Base-by-base conservation (phyloP, 2,329 filamentous ascomycete genomes). In the Scedosporium apiospermum region DNA sequence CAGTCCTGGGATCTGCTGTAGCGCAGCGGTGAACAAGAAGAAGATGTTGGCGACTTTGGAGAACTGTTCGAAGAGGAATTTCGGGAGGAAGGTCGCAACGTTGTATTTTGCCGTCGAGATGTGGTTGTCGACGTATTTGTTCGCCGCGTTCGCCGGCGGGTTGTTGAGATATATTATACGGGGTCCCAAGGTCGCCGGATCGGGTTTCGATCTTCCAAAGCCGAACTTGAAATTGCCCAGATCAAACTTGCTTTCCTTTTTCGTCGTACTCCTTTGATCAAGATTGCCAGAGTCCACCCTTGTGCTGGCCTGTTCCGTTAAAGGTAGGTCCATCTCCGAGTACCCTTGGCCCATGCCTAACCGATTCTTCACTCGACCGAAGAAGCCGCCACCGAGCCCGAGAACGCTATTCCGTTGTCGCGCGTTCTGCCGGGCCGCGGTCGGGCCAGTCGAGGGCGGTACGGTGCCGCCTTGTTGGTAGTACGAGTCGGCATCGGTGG, bases 11-110 rank as follows among this genome's bases (percentile, higher is more conserved):
- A 99, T 96, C 74, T 99, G 95, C 78, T 99, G 95, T 57, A 99
- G 79, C 49, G 86, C 88, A 16, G 95, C 93, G 44, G 95, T 99
- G 75, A 99, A 98, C 73, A 99, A 84, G 89, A 99, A 99, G 81
- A 99, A 99, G 71, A 99, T 77, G 77, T 99, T 99, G 80, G 95
- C 95, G 76, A 97, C 96, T 80, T 97, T 99, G 65, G 93, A 97
- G 77, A 99, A 99, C 74, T 99, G 95, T 75, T 99, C 95, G 74
- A 93, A 92, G 63, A 99, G 81, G 76, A 99, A 99, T 76, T 99
- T 99, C 60, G 95, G 95, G 18, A 98, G 73, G 75, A 99, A 99
- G 21, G 92, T 96, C 62, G 90, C 82, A 71, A 91, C 70, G 74
- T 98, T 99, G 84, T 99, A 99, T 76, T 99, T 99, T 66, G 95